These are phyloP conservation scores for Pulveroboletus sp. DNA, from an alignment of 1,284 basidiomycete genomes.

Conservation along the genomic window DNA sequence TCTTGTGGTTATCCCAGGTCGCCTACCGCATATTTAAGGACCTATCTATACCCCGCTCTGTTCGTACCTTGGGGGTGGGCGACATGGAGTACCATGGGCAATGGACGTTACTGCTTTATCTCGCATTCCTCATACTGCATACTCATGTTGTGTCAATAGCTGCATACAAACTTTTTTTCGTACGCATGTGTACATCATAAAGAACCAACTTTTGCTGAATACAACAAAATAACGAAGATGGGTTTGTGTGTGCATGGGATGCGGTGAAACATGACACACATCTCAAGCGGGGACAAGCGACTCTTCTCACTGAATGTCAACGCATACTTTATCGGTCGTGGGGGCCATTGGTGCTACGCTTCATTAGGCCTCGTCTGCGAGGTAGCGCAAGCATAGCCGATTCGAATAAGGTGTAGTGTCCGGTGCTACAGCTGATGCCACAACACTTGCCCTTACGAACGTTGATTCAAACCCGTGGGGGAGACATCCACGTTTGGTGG, in stretches of 20 bases:
- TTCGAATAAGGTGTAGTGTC: slow-evolving; percentile 12
- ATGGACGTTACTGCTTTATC: slow-evolving; percentile 31
- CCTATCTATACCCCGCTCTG: slow-evolving; percentile 32
- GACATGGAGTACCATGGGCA: slow-evolving; percentile 21
- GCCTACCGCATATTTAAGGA: slow-evolving; percentile 30
- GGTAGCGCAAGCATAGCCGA: slow-evolving; percentile 20
- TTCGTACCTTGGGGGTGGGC: slow-evolving; percentile 19
- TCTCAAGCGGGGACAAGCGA: background rate
- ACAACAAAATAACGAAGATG: slow-evolving; percentile 9
- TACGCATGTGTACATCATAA: slow-evolving; percentile 36
- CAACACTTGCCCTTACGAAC: background rate
- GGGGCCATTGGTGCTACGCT: background rate
- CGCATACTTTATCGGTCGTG: background rate
- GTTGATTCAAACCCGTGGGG: background rate
- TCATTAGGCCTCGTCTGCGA: slow-evolving; percentile 12
- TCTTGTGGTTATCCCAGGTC: slow-evolving; percentile 7
- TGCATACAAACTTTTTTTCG: slow-evolving; percentile 29
- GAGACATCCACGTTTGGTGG: slow-evolving; percentile 16
- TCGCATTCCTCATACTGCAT: slow-evolving; percentile 29
- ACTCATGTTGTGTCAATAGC: slow-evolving; percentile 38
- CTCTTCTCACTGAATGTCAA: slow-evolving; percentile 16
- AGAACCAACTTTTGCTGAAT: slow-evolving; percentile 29
- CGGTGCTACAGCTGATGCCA: slow-evolving; percentile 8
- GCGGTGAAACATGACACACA: slow-evolving; percentile 8
- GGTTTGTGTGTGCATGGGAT: no score